These are phyloP conservation scores for Debaryomyces maramus DNA, from an alignment of 805 yeast genomes.

Conservation along the genomic window DNA sequence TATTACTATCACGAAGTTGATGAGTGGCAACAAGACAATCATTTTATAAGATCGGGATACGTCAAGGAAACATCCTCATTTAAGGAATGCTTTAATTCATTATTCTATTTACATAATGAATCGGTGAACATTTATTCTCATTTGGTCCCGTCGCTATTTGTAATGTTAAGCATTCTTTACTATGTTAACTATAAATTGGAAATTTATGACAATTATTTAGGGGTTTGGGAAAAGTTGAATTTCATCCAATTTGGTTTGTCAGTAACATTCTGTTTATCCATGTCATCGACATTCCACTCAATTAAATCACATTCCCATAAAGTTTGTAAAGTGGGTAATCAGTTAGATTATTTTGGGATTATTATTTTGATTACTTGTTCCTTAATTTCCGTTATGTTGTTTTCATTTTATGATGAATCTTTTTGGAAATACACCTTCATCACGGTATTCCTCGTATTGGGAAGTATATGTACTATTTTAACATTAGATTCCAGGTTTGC, in stretches of 20 bases:
- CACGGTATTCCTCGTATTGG: constrained; percentile 52
- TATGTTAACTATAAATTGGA: constrained; percentile 29
- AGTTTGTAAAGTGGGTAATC: constrained; percentile 60
- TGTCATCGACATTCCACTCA: constrained; percentile 68
- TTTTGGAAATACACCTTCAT: constrained; percentile 39
- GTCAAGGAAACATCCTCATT: constrained; percentile 56
- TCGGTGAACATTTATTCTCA: constrained; percentile 72
- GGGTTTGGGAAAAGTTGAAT: constrained; percentile 47
- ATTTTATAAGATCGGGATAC: constrained; percentile 63
- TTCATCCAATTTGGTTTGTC: constrained; percentile 58
- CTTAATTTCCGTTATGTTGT: constrained; percentile 43
- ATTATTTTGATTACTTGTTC: constrained; percentile 67
- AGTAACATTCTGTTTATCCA: constrained; percentile 56
- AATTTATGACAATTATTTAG: constrained; percentile 23
- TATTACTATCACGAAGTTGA: constrained; percentile 57
- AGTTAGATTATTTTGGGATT: constrained; percentile 75
- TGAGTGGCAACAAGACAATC: constrained; percentile 75
- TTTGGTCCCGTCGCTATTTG: constrained; percentile 45
- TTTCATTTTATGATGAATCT: constrained; percentile 47
- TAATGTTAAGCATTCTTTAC: constrained; percentile 21
- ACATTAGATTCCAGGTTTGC: constrained; percentile 68
- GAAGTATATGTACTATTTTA: constrained; percentile 58
- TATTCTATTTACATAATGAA: constrained; percentile 65
- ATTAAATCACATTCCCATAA: constrained; percentile 63
- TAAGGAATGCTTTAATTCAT: constrained; percentile 45